These are phyloP conservation scores for Neonectria ditissima DNA, from an alignment of 2,329 filamentous ascomycete genomes.

Conservation along the genomic window DNA sequence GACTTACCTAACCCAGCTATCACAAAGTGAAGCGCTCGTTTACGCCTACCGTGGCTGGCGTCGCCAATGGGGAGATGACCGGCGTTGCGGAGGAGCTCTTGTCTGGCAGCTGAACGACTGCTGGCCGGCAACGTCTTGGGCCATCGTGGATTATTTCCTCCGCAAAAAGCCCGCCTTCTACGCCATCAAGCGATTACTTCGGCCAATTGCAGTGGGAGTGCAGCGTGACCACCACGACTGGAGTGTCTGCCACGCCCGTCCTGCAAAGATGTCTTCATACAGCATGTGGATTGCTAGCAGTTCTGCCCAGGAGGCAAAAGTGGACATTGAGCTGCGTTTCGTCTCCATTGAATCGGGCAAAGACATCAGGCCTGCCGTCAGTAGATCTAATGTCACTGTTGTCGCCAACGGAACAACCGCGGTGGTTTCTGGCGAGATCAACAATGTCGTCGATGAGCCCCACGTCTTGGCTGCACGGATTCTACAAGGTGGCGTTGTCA, in stretches of 20 bases:
- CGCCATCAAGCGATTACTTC: slow-evolving; percentile 50
- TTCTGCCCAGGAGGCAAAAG: too few species aligned
- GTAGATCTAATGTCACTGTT: too few species aligned
- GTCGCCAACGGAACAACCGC: too few species aligned
- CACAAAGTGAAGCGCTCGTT: slow-evolving; percentile 75
- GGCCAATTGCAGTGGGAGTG: slow-evolving; percentile 53
- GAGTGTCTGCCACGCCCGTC: too few species aligned
- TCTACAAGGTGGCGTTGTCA: slow-evolving; percentile 26
- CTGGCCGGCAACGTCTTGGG: slow-evolving; percentile 85
- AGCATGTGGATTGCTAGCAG: too few species aligned
- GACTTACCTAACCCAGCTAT: slow-evolving; percentile 81
- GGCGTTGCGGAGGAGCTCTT: slow-evolving; percentile 80
- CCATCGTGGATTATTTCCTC: slow-evolving; percentile 82
- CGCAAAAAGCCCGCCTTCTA: slow-evolving; percentile 84
- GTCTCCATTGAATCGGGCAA: too few species aligned
- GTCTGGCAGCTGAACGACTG: slow-evolving; percentile 91
- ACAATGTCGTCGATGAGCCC: too few species aligned
- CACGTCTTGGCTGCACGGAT: too few species aligned
- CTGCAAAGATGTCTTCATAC: too few species aligned
- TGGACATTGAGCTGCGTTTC: too few species aligned
- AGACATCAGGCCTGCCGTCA: too few species aligned
- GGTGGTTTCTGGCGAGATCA: too few species aligned
- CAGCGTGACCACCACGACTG: slow-evolving; percentile 70
- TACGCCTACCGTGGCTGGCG: slow-evolving; percentile 77
- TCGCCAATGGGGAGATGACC: slow-evolving; percentile 78